phyloP scores from a whole-genome alignment of 2,329 filamentous ascomycete species.

The Alternaria ethzedia region DNA sequence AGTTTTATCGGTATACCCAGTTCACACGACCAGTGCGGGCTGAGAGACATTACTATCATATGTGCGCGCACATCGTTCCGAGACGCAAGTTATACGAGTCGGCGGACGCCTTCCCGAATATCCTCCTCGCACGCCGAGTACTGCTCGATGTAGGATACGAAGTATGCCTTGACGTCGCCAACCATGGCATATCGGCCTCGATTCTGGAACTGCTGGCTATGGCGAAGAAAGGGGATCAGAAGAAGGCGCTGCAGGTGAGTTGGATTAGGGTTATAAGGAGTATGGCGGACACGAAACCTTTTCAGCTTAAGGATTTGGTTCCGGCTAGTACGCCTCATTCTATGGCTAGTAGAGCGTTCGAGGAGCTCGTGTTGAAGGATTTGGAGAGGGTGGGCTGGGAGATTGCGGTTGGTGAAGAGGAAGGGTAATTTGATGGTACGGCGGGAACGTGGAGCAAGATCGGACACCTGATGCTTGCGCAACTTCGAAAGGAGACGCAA shows the following conservation, averaged over 20 bases:
- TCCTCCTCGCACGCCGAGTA: not conserved
- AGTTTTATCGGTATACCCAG: not conserved
- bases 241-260: not conserved
- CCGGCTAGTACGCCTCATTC: not conserved
- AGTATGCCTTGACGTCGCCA: not conserved
- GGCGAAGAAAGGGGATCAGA: not conserved
- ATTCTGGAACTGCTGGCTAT: not conserved
- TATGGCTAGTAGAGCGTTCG: not conserved
- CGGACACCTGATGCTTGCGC: accelerated
- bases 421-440: not conserved
- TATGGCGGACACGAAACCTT: not conserved
- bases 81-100: not conserved
- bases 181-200: not conserved
- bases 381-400: not conserved
- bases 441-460: too few species aligned
- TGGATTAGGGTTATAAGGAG: not conserved
- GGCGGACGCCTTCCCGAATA: not conserved
- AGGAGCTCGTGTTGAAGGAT: not conserved
- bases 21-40: accelerated
- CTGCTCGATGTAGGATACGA: not conserved
- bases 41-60: not conserved
- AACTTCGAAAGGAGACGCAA: accelerated
- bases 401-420: not conserved
- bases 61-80: not conserved
- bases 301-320: not conserved